Evolutionary conservation across 2,329 filamentous ascomycete genomes (phyloP).

Genomic region (Aspergillus ustus): DNA sequence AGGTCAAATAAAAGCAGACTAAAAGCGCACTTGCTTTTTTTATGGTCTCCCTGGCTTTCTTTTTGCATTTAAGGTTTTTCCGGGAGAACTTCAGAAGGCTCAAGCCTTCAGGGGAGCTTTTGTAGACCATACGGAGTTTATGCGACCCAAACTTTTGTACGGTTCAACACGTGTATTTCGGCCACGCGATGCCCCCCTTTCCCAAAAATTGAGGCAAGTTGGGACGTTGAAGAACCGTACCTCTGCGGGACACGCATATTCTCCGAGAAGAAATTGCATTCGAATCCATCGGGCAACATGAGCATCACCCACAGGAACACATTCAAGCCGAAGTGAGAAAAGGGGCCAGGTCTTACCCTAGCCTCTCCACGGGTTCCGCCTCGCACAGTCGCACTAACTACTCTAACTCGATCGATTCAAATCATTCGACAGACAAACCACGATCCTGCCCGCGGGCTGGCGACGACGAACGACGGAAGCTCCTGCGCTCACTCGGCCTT

Average conservation of each 20-base stretch:
- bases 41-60: neutral
- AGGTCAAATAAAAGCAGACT: neutral
- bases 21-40: neutral
- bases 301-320: neutral
- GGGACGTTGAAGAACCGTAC: neutral
- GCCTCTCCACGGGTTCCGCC: constrained; percentile 21
- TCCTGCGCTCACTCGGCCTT: constrained; percentile 10
- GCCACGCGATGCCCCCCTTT: constrained; percentile 7
- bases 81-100: neutral
- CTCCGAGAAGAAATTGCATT: neutral
- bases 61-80: neutral
- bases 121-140: neutral
- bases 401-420: constrained; percentile 17
- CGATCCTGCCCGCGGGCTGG: constrained; percentile 16
- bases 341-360: neutral
- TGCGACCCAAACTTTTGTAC: neutral
- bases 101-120: neutral
- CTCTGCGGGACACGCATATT: neutral
- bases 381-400: too few species aligned
- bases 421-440: neutral
- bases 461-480: constrained; percentile 12
- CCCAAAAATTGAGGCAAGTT: neutral
- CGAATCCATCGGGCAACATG: neutral
- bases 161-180: constrained; percentile 3
- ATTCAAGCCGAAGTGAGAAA: neutral